These are phyloP conservation scores for Pistacia atlantica DNA, from an alignment of 345 rosid genomes.

Conservation along the genomic window DNA sequence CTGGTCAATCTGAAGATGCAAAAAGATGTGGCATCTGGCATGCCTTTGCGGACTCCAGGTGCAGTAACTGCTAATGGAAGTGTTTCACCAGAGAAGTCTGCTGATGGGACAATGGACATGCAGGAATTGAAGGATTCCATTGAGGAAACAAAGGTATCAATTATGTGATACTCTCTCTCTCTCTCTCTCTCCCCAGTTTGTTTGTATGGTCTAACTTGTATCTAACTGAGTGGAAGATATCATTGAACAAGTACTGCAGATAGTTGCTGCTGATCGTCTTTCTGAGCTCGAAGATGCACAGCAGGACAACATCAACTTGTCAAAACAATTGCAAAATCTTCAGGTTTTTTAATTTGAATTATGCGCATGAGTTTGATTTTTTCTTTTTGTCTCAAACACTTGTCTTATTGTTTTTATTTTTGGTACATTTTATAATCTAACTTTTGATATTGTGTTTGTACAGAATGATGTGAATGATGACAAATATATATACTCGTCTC, in stretches of 20 bases:
- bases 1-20: conserved; percentile 77
- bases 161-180: conserved; percentile 4
- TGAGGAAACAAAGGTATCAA: conserved; percentile 74
- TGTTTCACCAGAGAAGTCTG: conserved; percentile 75
- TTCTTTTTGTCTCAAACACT: conserved; percentile 13
- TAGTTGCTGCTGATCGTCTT: conserved; percentile 76
- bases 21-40: conserved; percentile 72
- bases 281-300: conserved; percentile 79
- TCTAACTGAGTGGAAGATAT: conserved; percentile 23
- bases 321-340: conserved; percentile 71
- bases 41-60: conserved; percentile 48
- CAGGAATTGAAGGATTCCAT: conserved; percentile 77
- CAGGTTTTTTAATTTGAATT: conserved; percentile 52
- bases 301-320: conserved; percentile 62
- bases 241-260: conserved; percentile 50
- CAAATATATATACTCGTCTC: conserved; percentile 66
- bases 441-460: conserved; percentile 23
- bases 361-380: conserved; percentile 16
- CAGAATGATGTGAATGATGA: conserved; percentile 86
- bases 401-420: conserved; percentile 3
- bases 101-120: conserved; percentile 62
- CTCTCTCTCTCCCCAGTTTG: conserved; percentile 7
- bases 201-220: not conserved
- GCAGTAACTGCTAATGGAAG: conserved; percentile 65
- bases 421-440: conserved; percentile 17